These are phyloP conservation scores for Aspergillus conjunctus DNA, from an alignment of 495 filamentous ascomycete genomes.

Conservation along the genomic window DNA sequence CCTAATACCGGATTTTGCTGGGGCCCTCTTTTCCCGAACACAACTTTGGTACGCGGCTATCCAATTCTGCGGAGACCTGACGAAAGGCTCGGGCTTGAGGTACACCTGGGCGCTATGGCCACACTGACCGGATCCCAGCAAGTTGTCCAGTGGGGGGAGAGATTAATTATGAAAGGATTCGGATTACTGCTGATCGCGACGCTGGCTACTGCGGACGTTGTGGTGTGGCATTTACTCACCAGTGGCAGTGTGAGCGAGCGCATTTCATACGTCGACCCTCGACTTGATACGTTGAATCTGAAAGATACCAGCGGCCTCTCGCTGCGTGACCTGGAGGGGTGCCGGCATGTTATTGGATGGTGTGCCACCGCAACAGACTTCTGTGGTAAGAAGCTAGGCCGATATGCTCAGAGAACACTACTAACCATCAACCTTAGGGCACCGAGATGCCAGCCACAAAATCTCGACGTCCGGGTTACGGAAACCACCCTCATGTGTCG, in stretches of 20 bases:
- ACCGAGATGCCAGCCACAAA: neutral
- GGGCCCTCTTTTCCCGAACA: conserved; percentile 1
- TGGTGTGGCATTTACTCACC: conserved; percentile 2
- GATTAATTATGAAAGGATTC: conserved; percentile 8
- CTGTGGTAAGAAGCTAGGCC: neutral
- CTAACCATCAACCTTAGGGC: neutral
- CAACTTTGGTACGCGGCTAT: neutral
- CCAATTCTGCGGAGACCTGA: conserved; percentile 2
- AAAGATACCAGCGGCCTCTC: neutral
- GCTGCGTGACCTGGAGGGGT: neutral
- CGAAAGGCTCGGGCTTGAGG: conserved; percentile 1
- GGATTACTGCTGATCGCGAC: neutral
- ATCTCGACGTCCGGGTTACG: conserved; percentile 3
- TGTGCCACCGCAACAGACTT: neutral
- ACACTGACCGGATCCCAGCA: neutral
- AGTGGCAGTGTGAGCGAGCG: neutral
- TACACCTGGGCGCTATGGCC: neutral
- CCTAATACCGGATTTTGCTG: neutral
- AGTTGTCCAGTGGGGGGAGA: neutral
- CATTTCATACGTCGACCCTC: conserved; percentile 9
- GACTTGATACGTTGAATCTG: neutral
- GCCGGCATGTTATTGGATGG: conserved; percentile 9
- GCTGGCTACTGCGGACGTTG: neutral
- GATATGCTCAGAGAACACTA: no score
- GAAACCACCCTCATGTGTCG: neutral